Conservation (phyloP, 228 moss, liverwort and hornwort genomes). For the Sphagnum magellanicum region DNA sequence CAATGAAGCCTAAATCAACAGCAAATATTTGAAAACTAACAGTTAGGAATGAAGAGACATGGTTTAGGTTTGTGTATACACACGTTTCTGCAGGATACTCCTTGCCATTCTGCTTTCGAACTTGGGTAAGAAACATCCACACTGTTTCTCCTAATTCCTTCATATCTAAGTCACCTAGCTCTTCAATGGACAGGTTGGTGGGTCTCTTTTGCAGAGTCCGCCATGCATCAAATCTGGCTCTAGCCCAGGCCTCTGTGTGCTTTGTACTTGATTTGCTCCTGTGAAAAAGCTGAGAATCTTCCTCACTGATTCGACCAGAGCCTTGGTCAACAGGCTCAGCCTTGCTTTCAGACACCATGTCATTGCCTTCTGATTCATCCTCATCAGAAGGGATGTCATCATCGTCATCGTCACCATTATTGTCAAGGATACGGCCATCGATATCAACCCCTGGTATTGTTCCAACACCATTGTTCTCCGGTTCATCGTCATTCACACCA, state of each 20-base stretch:
- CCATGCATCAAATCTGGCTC: conserved; percentile 63
- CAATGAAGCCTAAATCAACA: background rate
- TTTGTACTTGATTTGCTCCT: conserved; percentile 47
- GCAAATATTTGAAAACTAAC: conserved; percentile 10
- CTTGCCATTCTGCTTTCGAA: conserved; percentile 64
- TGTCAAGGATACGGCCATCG: background rate
- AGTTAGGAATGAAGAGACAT: background rate
- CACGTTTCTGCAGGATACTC: conserved; percentile 67
- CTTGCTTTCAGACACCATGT: conserved; percentile 41
- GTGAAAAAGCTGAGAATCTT: conserved; percentile 33
- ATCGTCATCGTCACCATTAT: conserved; percentile 30
- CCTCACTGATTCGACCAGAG: conserved; percentile 22
- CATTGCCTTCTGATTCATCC: conserved; percentile 53
- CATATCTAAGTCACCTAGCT: conserved; percentile 51
- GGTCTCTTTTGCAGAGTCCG: conserved; percentile 40
- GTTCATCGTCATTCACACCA: conserved; percentile 14
- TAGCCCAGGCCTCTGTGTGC: conserved; percentile 62
- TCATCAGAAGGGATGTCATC: conserved; percentile 50
- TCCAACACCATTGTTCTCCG: conserved; percentile 30
- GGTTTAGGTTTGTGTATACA: conserved; percentile 7
- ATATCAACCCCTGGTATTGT: conserved; percentile 25
- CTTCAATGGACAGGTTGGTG: conserved; percentile 36
- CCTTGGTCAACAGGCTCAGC: conserved; percentile 32
- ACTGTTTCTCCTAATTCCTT: conserved; percentile 50
- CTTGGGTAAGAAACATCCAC: conserved; percentile 56